Percentiles rank a stretch among this genome's conserved stretches.
Evolutionary conservation across 345 rosid species (phyloP).

Genomic region (Geranium brycei): DNA sequence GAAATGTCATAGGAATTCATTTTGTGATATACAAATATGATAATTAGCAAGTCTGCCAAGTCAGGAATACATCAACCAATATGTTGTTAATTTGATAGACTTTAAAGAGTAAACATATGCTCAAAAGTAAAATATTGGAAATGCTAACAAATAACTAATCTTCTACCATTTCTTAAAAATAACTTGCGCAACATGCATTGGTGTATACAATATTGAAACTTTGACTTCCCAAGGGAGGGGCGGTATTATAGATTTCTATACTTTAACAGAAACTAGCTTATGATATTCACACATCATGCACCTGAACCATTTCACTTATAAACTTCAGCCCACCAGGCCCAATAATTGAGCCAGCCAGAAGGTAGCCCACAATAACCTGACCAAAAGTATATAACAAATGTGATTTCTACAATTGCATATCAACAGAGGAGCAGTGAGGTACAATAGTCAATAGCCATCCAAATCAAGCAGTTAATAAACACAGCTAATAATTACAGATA

Average conservation of each 20-base stretch:
- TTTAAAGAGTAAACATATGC: no score
- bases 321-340: slow-evolving; percentile 98
- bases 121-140: no score
- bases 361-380: slow-evolving; percentile 95
- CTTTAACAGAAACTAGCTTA: no score
- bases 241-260: background rate
- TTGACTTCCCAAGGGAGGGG: background rate
- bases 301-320: slow-evolving; percentile 98
- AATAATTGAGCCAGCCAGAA: slow-evolving; percentile 88
- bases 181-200: background rate
- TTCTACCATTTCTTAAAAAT: no score
- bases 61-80: no score
- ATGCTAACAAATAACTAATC: no score
- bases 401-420: background rate
- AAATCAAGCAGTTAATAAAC: slow-evolving; percentile 8
- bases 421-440: slow-evolving; percentile 6
- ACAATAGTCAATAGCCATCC: slow-evolving; percentile 2
- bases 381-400: background rate
- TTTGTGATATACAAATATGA: no score
- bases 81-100: no score
- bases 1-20: no score
- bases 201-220: background rate
- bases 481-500: slow-evolving; percentile 3
- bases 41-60: no score
- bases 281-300: slow-evolving; percentile 13